A percentile compares a stretch with the other conserved stretches of the same genome.
Evolutionary conservation across 169 alveolate genomes (phyloP).

Genomic region (Cryptosporidium ryanae): DNA sequence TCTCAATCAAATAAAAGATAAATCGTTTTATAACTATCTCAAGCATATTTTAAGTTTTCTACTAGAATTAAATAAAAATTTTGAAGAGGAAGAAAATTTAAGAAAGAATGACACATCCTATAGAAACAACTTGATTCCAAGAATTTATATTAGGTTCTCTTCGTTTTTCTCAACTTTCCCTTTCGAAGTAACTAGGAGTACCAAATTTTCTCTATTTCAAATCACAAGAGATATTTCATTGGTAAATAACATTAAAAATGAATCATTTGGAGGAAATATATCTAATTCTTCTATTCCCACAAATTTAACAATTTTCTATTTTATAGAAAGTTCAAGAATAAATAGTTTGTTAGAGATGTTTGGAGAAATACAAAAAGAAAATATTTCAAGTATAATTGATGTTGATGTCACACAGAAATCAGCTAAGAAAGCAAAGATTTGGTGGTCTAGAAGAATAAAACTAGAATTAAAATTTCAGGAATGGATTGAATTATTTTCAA

Average conservation of each 20-base stretch:
- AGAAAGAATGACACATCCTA: not conserved
- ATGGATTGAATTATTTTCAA: constrained; percentile 30
- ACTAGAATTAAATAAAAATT: too few relatives aligned
- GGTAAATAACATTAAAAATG: not conserved
- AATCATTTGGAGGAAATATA: not conserved
- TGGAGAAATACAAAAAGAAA: constrained; percentile 14
- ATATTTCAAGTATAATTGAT: constrained; percentile 22
- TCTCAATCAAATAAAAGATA: not conserved
- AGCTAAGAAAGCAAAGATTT: not conserved
- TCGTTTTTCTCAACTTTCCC: constrained; percentile 29
- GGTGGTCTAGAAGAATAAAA: constrained; percentile 67
- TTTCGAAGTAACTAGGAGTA: not conserved
- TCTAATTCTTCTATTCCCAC: constrained; percentile 1
- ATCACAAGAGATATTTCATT: constrained; percentile 41
- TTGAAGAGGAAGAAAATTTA: not conserved
- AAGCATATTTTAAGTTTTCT: too few relatives aligned
- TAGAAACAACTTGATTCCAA: constrained; percentile 3
- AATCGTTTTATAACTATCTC: too few relatives aligned
- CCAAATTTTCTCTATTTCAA: constrained; percentile 21
- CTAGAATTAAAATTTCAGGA: constrained; percentile 5
- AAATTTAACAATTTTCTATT: constrained; percentile 27
- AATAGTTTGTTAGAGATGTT: constrained; percentile 12
- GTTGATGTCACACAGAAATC: not conserved
- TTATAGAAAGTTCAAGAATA: not conserved
- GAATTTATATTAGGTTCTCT: constrained; percentile 19